Percentiles rank a stretch among this genome's conserved stretches.
These are phyloP conservation scores for Cyberlindnera saturnus DNA, from an alignment of 805 yeast genomes.

Conservation along the genomic window DNA sequence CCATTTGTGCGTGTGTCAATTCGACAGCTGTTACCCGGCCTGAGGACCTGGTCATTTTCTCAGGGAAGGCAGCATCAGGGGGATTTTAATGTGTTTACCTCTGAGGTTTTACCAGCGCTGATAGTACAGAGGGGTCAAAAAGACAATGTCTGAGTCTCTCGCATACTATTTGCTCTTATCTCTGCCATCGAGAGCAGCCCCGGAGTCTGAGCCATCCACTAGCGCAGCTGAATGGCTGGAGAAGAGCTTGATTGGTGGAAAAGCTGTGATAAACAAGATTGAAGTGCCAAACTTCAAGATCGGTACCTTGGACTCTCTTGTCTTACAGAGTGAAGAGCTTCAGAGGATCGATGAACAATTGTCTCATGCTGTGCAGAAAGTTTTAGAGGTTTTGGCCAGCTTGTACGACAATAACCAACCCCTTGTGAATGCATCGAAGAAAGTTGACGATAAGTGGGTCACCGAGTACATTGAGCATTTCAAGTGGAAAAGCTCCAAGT, in stretches of 20 bases:
- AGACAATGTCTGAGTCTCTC: constrained; percentile 25
- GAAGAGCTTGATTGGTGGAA: constrained; percentile 48
- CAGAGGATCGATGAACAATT: constrained; percentile 77
- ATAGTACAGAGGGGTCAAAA: background rate
- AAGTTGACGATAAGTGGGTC: constrained; percentile 47
- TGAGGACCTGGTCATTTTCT: background rate
- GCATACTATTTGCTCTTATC: constrained; percentile 50
- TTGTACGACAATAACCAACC: constrained; percentile 38
- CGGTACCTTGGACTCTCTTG: constrained; percentile 89
- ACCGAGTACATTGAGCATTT: constrained; percentile 67
- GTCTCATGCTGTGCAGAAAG: constrained; percentile 60
- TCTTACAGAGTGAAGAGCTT: constrained; percentile 86
- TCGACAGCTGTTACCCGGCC: background rate
- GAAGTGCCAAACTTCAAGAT: constrained; percentile 82
- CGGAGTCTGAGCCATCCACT: constrained; percentile 41
- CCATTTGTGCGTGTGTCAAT: background rate
- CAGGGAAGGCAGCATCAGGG: too few relatives aligned
- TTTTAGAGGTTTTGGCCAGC: constrained; percentile 62
- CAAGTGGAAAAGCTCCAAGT: constrained; percentile 85
- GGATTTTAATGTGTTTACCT: too few relatives aligned
- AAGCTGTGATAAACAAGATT: constrained; percentile 49
- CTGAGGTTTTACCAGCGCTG: too few relatives aligned
- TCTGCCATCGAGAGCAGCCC: constrained; percentile 48
- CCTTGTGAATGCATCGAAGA: constrained; percentile 41
- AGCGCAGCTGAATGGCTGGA: constrained; percentile 48